phyloP scores from a whole-genome alignment of 1,284 basidiomycete genomes.

The Trametes pubescens region DNA sequence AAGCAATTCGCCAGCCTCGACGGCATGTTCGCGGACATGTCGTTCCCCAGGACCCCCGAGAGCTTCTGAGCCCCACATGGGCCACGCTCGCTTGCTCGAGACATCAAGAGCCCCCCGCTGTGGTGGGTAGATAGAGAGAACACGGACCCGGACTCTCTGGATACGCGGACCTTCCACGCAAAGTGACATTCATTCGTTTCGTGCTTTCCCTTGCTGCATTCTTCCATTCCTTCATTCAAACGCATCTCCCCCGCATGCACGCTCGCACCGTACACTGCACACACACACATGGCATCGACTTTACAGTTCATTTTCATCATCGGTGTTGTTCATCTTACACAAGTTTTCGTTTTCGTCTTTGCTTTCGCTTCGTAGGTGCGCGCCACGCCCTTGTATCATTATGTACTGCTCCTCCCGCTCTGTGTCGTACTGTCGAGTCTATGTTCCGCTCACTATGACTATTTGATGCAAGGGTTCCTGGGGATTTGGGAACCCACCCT shows the following conservation, averaged over 20 bases:
- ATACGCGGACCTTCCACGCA: constrained; percentile 31
- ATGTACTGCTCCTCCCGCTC: constrained; percentile 7
- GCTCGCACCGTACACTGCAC: constrained; percentile 15
- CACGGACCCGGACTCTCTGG: constrained; percentile 30
- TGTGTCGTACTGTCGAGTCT: constrained; percentile 19
- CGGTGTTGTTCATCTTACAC: constrained; percentile 29
- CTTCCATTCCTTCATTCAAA: constrained; percentile 24
- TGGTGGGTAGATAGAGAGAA: constrained; percentile 21
- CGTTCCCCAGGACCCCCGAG: constrained; percentile 35
- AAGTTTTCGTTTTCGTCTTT: constrained; percentile 32
- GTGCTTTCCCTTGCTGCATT: constrained; percentile 31
- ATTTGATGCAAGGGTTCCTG: constrained; percentile 32
- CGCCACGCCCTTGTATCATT: constrained; percentile 33
- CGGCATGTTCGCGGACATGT: constrained; percentile 33
- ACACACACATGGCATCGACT: constrained; percentile 22
- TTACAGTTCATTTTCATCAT: constrained; percentile 22
- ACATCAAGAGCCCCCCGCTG: constrained; percentile 6
- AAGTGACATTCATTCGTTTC: constrained; percentile 32
- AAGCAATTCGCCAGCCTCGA: constrained; percentile 32
- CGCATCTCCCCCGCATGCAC: constrained; percentile 6
- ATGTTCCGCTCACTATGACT: constrained; percentile 23
- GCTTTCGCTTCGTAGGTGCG: constrained; percentile 35
- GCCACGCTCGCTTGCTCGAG: not conserved
- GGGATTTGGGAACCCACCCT: constrained; percentile 29
- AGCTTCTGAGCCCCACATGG: constrained; percentile 18